Percentiles rank a stretch among this genome's conserved stretches.
These are phyloP conservation scores for Lipomyces yamadae DNA, from an alignment of 805 yeast genomes.

Conservation along the genomic window DNA sequence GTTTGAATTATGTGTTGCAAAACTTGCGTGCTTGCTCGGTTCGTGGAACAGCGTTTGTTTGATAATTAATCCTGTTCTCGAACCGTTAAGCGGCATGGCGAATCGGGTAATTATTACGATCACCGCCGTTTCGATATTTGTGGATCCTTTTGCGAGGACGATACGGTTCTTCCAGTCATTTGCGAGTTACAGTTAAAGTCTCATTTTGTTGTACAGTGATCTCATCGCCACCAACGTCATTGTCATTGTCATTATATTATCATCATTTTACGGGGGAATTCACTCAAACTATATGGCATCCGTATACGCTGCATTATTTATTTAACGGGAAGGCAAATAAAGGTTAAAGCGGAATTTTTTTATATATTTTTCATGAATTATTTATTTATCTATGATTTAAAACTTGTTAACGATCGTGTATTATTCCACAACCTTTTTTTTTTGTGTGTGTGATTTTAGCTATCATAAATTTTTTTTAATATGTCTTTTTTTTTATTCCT, in stretches of 20 bases:
- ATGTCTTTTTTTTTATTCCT: background rate
- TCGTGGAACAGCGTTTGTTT: background rate
- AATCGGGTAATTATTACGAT: background rate
- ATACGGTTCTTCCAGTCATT: background rate
- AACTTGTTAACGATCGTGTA: background rate
- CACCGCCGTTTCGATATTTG: background rate
- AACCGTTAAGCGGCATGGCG: background rate
- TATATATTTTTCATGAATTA: background rate
- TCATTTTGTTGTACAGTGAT: background rate
- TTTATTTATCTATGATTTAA: background rate
- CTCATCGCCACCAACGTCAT: slow-evolving; percentile 3
- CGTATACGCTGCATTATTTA: slow-evolving; percentile 2
- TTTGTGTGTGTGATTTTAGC: background rate
- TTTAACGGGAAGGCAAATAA: slow-evolving; percentile 1
- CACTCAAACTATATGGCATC: background rate
- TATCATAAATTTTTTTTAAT: background rate
- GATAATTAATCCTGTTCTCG: background rate
- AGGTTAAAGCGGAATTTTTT: background rate
- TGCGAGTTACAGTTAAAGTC: background rate
- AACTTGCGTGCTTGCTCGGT: background rate
- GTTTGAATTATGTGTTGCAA: background rate
- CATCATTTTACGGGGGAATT: background rate
- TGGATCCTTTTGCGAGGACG: background rate
- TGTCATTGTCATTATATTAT: background rate
- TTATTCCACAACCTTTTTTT: background rate